A percentile compares a stretch with the other conserved stretches of the same genome.
Conservation (phyloP, 164 flowering plant genomes). For the Paratinospora sagittata region DNA sequence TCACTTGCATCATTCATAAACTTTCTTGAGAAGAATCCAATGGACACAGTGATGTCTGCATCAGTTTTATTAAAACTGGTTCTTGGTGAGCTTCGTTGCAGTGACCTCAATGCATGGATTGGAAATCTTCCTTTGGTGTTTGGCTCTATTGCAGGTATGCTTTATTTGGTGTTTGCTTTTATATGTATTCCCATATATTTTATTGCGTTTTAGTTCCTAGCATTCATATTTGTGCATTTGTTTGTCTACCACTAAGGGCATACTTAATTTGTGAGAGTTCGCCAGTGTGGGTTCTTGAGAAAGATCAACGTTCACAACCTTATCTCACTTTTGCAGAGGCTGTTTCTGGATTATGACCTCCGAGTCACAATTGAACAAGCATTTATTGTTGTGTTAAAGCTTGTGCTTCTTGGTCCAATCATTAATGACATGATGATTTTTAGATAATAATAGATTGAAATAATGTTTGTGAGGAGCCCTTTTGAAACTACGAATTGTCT, state of each 20-base stretch:
- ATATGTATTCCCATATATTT: background rate
- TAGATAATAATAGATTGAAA: no score
- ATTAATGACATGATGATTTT: background rate
- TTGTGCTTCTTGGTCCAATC: no score
- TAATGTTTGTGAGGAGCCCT: no score
- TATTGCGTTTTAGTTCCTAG: background rate
- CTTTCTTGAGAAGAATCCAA: slow-evolving; percentile 43
- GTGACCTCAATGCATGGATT: slow-evolving; percentile 32
- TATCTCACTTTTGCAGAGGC: no score
- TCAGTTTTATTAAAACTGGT: slow-evolving; percentile 37
- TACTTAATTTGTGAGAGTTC: no score
- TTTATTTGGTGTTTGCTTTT: background rate
- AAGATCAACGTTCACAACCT: no score
- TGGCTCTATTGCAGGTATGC: slow-evolving; percentile 55
- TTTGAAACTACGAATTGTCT: no score
- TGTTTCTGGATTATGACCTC: no score
- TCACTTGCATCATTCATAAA: slow-evolving; percentile 52
- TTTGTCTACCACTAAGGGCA: no score
- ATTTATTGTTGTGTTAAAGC: no score
- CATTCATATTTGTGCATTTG: background rate
- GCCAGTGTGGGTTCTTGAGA: no score
- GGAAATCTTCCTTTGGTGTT: slow-evolving; percentile 43
- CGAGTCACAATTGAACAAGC: no score
- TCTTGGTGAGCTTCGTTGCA: slow-evolving; percentile 35
- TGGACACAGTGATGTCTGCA: slow-evolving; percentile 54